These are phyloP conservation scores for Coemansia aciculifera DNA, from an alignment of 192 early-diverging fungal species.

Conservation along the genomic window DNA sequence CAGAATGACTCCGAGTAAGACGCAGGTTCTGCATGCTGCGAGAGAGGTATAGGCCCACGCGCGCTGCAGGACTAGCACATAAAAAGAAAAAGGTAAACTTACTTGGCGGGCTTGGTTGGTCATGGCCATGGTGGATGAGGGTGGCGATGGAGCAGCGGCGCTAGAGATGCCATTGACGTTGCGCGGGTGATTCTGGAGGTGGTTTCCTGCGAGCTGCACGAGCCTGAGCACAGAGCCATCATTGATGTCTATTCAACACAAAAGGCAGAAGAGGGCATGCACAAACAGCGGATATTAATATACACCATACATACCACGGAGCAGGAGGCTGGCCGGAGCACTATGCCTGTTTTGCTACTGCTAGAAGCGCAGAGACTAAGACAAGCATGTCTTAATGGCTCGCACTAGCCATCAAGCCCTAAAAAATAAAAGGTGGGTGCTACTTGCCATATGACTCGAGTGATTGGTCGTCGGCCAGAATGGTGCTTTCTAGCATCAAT, in stretches of 20 bases:
- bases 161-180: constrained; percentile 31
- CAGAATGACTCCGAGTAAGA: constrained; percentile 1
- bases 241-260: constrained; percentile 26
- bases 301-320: constrained; percentile 2
- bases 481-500: constrained; percentile 36
- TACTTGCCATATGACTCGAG: constrained; percentile 47
- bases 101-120: constrained; percentile 39
- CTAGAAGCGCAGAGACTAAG: neutral
- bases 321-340: neutral
- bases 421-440: neutral
- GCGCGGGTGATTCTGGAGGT: constrained; percentile 1
- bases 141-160: constrained; percentile 14
- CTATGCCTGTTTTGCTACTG: constrained; percentile 5
- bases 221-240: constrained; percentile 23
- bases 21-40: constrained; percentile 8
- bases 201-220: constrained; percentile 34
- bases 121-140: constrained; percentile 3
- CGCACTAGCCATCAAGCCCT: neutral
- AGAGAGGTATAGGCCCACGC: neutral
- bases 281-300: constrained; percentile 6
- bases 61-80: neutral
- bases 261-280: neutral
- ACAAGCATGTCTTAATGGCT: neutral
- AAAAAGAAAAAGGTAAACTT: constrained; percentile 9
- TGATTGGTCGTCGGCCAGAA: constrained; percentile 38